These are phyloP conservation scores for Flaveria ramosissima DNA, from an alignment of 129 eudicot species.

Conservation along the genomic window DNA sequence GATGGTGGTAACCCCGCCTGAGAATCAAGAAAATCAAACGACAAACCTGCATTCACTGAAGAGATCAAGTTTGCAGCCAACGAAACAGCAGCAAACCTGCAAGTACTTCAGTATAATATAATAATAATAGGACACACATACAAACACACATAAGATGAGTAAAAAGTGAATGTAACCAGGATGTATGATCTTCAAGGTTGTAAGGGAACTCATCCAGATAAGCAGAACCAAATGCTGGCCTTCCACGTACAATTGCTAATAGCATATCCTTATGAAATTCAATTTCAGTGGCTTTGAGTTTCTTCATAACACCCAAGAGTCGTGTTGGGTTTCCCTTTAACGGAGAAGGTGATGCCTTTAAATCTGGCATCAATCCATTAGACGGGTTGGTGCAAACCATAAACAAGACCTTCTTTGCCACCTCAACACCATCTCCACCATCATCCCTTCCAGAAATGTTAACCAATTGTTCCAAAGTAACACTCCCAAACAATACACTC, in stretches of 20 bases:
- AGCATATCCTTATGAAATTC: conserved; percentile 66
- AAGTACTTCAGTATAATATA: conserved; percentile 48
- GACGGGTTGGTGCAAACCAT: conserved; percentile 80
- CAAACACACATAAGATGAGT: conserved; percentile 3
- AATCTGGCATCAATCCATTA: conserved; percentile 96
- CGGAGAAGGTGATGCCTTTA: conserved; percentile 60
- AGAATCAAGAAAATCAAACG: conserved; percentile 51
- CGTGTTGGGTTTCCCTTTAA: conserved; percentile 75
- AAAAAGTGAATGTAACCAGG: conserved; percentile 63
- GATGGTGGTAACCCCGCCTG: conserved; percentile 43
- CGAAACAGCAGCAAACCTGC: conserved; percentile 92
- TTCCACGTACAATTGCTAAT: conserved; percentile 75
- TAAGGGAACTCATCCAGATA: conserved; percentile 89
- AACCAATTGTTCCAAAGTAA: conserved; percentile 77
- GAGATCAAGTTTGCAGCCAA: conserved; percentile 89
- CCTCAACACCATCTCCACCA: conserved; percentile 56
- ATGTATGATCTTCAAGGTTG: conserved; percentile 76
- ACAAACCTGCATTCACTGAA: conserved; percentile 64
- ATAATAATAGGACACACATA: conserved; percentile 1
- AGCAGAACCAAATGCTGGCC: conserved; percentile 68
- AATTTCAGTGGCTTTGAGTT: conserved; percentile 82
- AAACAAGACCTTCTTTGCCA: conserved; percentile 61
- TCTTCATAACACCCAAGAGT: conserved; percentile 83
- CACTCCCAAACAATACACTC: conserved; percentile 94
- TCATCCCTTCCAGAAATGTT: conserved; percentile 66